Percentiles rank a stretch among this genome's conserved stretches.
These are phyloP conservation scores for Purpureocillium lavendulum DNA, from an alignment of 2,329 filamentous ascomycete genomes.

Conservation along the genomic window DNA sequence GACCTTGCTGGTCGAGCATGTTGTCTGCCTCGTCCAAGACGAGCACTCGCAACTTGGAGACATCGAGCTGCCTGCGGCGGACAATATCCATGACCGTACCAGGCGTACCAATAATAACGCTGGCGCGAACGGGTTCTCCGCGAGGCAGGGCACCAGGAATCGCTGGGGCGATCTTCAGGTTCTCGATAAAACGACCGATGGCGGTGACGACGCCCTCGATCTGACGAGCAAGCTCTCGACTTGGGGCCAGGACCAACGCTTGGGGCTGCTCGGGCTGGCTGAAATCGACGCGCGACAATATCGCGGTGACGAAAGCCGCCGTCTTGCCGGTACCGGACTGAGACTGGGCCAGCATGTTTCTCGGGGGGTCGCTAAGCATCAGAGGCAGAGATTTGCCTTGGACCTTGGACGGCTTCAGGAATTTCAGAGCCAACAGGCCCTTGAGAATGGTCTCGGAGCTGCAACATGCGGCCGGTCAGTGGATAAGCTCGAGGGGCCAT, in stretches of 20 bases:
- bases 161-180: constrained; percentile 69
- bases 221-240: constrained; percentile 88
- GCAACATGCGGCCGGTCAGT: neutral
- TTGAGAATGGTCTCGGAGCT: constrained; percentile 55
- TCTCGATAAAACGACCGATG: constrained; percentile 77
- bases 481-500: neutral
- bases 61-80: constrained; percentile 65
- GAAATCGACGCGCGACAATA: constrained; percentile 79
- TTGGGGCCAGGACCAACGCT: constrained; percentile 82
- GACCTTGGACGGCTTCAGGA: constrained; percentile 94
- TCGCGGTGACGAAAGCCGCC: constrained; percentile 88
- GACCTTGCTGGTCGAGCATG: constrained; percentile 92
- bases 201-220: constrained; percentile 77
- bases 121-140: constrained; percentile 60
- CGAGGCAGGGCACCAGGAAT: constrained; percentile 71
- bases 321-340: constrained; percentile 98
- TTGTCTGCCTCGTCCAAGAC: constrained; percentile 97
- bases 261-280: constrained; percentile 62
- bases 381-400: constrained; percentile 91
- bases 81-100: constrained; percentile 88
- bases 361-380: constrained; percentile 76
- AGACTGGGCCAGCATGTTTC: constrained; percentile 96
- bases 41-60: constrained; percentile 65
- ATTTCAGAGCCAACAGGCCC: constrained; percentile 73
- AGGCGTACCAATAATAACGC: constrained; percentile 86